Conservation (phyloP, 768 basidiomycete species). For the Collybiopsis luxurians region DNA sequence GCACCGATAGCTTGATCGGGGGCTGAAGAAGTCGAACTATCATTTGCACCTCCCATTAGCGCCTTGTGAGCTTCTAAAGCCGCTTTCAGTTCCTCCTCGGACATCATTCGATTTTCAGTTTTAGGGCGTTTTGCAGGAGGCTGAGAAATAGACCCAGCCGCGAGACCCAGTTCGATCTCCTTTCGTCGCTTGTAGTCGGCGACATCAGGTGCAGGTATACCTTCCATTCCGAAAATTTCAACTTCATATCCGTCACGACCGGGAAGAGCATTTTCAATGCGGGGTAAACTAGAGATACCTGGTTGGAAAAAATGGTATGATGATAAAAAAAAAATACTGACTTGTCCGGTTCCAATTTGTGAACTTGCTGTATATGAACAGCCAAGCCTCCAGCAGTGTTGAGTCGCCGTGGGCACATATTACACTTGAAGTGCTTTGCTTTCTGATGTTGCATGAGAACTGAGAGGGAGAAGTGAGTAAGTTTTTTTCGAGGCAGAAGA, state of each 20-base stretch:
- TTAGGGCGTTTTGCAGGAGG: constrained; percentile 81
- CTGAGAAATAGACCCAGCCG: constrained; percentile 77
- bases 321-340: constrained; percentile 28
- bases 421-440: constrained; percentile 99
- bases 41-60: constrained; percentile 71
- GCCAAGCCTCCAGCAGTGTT: constrained; percentile 98
- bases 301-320: background rate
- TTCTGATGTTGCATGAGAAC: constrained; percentile 99
- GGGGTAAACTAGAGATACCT: constrained; percentile 52
- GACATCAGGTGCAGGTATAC: constrained; percentile 90
- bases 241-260: constrained; percentile 98
- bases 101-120: constrained; percentile 70
- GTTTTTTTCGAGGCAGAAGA: background rate
- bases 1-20: constrained; percentile 45
- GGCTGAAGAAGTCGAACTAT: constrained; percentile 29
- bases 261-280: constrained; percentile 94
- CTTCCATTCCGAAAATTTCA: constrained; percentile 99
- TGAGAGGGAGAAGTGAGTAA: constrained; percentile 24
- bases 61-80: constrained; percentile 90
- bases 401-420: constrained; percentile 89
- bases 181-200: constrained; percentile 96
- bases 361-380: constrained; percentile 98
- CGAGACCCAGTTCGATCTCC: constrained; percentile 88
- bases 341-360: constrained; percentile 98
- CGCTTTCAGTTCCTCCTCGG: constrained; percentile 80